Conservation (phyloP, 805 yeast species). For the Candida qinlingensis region DNA sequence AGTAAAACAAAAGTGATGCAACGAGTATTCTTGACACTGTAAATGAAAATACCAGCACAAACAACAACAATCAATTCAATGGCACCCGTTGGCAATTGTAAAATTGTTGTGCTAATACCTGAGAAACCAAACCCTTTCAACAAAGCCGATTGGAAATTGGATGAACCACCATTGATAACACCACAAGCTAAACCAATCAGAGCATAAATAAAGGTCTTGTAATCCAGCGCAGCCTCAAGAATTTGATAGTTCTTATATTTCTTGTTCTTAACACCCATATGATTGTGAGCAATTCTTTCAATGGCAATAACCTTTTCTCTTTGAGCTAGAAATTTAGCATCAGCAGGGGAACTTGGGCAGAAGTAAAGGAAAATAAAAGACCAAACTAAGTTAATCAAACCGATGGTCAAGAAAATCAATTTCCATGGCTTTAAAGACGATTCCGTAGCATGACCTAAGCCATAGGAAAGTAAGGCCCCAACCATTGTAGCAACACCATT, state of each 20-base stretch:
- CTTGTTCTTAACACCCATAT: slow-evolving; percentile 39
- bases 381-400: slow-evolving; percentile 32
- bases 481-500: slow-evolving; percentile 27
- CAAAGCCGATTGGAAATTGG: slow-evolving; percentile 34
- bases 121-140: slow-evolving; percentile 28
- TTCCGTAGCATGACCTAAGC: slow-evolving; percentile 20
- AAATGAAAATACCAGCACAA: slow-evolving; percentile 8
- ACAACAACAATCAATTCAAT: slow-evolving; percentile 19
- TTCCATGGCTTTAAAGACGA: slow-evolving; percentile 24
- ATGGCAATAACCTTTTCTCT: slow-evolving; percentile 27
- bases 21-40: slow-evolving; percentile 1
- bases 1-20: not conserved
- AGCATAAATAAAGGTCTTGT: slow-evolving; percentile 39
- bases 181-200: slow-evolving; percentile 33
- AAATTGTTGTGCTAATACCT: slow-evolving; percentile 14
- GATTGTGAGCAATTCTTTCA: slow-evolving; percentile 29
- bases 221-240: slow-evolving; percentile 43
- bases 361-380: slow-evolving; percentile 27
- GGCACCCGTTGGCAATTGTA: slow-evolving; percentile 24
- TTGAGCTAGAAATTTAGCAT: slow-evolving; percentile 29
- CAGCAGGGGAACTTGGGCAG: slow-evolving; percentile 34
- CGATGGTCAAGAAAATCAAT: slow-evolving; percentile 22
- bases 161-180: slow-evolving; percentile 41
- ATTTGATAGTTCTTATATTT: slow-evolving; percentile 42
- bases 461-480: slow-evolving; percentile 27